phyloP scores from a whole-genome alignment of 2,329 filamentous ascomycete genomes.

The Plenodomus lindquistii region DNA sequence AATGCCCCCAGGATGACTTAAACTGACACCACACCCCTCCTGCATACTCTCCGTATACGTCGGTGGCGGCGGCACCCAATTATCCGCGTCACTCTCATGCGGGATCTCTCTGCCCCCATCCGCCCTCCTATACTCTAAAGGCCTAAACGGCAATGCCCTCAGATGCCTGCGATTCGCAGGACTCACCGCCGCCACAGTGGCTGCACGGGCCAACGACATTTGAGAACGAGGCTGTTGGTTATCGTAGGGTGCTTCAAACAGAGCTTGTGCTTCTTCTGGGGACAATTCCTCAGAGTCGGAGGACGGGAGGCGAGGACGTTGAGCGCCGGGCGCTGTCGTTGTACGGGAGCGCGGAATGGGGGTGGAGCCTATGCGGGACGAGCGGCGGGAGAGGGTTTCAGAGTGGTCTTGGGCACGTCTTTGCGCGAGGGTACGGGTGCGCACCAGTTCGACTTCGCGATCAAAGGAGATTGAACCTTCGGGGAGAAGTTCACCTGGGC shows the following conservation, averaged over 20 bases:
- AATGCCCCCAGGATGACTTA: slow-evolving; percentile 42
- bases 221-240: slow-evolving; percentile 47
- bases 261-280: slow-evolving; percentile 40
- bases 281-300: slow-evolving; percentile 41
- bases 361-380: slow-evolving; percentile 30
- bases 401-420: slow-evolving; percentile 36
- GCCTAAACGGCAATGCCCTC: slow-evolving; percentile 58
- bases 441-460: slow-evolving; percentile 45
- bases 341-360: slow-evolving; percentile 38
- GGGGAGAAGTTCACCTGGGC: slow-evolving; percentile 43
- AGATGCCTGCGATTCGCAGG: slow-evolving; percentile 72
- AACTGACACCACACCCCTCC: slow-evolving; percentile 41
- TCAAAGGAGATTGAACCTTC: slow-evolving; percentile 48
- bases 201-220: slow-evolving; percentile 44
- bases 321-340: slow-evolving; percentile 25
- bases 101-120: slow-evolving; percentile 74
- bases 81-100: slow-evolving; percentile 85
- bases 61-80: slow-evolving; percentile 84
- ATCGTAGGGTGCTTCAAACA: slow-evolving; percentile 47
- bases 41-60: slow-evolving; percentile 71
- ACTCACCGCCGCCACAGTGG: slow-evolving; percentile 63
- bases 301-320: slow-evolving; percentile 20
- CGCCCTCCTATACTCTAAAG: slow-evolving; percentile 67
- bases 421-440: slow-evolving; percentile 44
- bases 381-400: slow-evolving; percentile 21